phyloP scores from a whole-genome alignment of 2,329 filamentous ascomycete species.

The Rachicladosporium sp. region DNA sequence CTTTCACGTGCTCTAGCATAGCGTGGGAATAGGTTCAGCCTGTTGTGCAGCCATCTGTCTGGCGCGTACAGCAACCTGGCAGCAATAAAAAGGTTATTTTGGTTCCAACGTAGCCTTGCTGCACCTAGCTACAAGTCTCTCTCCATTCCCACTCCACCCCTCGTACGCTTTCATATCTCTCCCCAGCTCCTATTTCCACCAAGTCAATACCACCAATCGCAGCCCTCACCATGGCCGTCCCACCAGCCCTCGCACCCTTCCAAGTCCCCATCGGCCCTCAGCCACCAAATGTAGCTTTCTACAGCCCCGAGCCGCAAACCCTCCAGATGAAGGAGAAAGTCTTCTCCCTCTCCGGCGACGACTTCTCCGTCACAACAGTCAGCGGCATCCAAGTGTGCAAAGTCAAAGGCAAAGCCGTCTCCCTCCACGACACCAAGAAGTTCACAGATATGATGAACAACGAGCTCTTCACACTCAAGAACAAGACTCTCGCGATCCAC shows the following conservation, averaged over 20 bases:
- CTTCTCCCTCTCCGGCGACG: constrained; percentile 49
- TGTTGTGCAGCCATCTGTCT: too few species aligned
- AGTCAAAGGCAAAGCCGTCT: constrained; percentile 44
- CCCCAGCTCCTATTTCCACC: background rate
- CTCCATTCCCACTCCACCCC: too few species aligned
- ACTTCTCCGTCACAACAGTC: constrained; percentile 48
- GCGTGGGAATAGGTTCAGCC: too few species aligned
- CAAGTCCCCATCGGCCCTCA: constrained; percentile 20
- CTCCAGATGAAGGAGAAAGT: constrained; percentile 51
- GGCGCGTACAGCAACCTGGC: too few species aligned
- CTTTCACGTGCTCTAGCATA: too few species aligned
- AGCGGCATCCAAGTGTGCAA: constrained; percentile 43
- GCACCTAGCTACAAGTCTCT: too few species aligned
- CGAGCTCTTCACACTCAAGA: constrained; percentile 47
- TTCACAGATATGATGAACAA: constrained; percentile 41
- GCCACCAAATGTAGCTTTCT: constrained; percentile 14
- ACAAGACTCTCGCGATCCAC: constrained; percentile 41
- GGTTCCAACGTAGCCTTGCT: too few species aligned
- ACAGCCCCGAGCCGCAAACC: constrained; percentile 25
- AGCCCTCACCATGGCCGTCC: constrained; percentile 7
- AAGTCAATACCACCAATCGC: background rate
- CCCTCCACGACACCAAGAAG: constrained; percentile 43
- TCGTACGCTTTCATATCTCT: background rate
- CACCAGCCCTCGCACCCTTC: constrained; percentile 12
- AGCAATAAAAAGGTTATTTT: too few species aligned